Conservation (phyloP, 305 asterid genomes). For the Fraxinus dipetala region DNA sequence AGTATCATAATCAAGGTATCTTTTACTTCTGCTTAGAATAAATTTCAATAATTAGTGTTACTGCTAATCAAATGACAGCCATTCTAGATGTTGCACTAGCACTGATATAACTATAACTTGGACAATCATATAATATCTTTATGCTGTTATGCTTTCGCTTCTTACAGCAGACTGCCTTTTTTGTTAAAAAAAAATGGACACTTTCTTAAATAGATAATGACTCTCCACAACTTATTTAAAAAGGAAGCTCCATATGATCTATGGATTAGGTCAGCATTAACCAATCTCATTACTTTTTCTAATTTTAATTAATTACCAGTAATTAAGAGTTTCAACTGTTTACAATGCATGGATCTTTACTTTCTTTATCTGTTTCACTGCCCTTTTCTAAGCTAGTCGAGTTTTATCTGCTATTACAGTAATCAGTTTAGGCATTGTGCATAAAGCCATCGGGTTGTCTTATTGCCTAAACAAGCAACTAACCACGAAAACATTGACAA, state of each 20-base stretch:
- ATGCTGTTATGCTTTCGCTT: neutral
- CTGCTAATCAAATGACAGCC: neutral
- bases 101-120: neutral
- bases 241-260: neutral
- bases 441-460: neutral
- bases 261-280: neutral
- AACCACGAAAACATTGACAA: neutral
- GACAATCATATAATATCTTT: neutral
- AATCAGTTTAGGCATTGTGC: neutral
- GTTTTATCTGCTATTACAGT: neutral
- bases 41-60: neutral
- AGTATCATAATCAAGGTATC: slow-evolving; percentile 92
- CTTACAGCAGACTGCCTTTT: neutral
- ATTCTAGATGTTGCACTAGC: neutral
- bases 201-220: neutral
- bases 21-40: neutral
- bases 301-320: neutral
- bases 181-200: neutral
- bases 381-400: neutral
- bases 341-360: neutral
- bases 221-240: neutral
- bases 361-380: neutral
- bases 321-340: neutral
- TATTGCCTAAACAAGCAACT: neutral
- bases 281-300: neutral